phyloP scores from a whole-genome alignment of 257 asterid genomes.

The Solanum rostratum region DNA sequence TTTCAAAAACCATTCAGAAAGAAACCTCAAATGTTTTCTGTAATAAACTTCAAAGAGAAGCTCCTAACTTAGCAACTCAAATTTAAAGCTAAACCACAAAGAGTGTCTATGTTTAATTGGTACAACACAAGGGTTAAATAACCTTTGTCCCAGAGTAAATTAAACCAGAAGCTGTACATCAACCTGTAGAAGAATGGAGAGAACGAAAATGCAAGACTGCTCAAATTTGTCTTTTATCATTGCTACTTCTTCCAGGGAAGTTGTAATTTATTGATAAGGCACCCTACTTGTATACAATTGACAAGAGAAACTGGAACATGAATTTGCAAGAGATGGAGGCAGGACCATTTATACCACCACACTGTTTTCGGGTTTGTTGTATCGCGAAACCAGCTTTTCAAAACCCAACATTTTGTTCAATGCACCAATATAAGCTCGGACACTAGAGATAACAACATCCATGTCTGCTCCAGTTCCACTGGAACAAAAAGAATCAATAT shows the following conservation, averaged over 20 bases:
- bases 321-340: not conserved
- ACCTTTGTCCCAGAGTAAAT: not conserved
- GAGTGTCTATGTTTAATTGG: not conserved
- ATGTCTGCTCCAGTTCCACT: constrained; percentile 85
- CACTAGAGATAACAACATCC: constrained; percentile 91
- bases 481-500: not conserved
- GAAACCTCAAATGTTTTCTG: not conserved
- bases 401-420: constrained; percentile 75
- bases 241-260: not conserved
- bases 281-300: not conserved
- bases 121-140: not conserved
- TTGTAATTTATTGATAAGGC: not conserved
- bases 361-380: not conserved
- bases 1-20: not conserved
- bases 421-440: constrained; percentile 84
- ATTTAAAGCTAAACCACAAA: not conserved
- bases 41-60: not conserved
- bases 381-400: constrained; percentile 5
- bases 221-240: not conserved
- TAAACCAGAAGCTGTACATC: not conserved
- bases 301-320: not conserved
- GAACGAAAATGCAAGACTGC: not conserved
- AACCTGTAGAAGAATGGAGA: not conserved
- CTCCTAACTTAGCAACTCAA: not conserved
- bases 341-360: not conserved